phyloP scores from a whole-genome alignment of 2,329 filamentous ascomycete genomes.

The Calonectria hawksworthii region DNA sequence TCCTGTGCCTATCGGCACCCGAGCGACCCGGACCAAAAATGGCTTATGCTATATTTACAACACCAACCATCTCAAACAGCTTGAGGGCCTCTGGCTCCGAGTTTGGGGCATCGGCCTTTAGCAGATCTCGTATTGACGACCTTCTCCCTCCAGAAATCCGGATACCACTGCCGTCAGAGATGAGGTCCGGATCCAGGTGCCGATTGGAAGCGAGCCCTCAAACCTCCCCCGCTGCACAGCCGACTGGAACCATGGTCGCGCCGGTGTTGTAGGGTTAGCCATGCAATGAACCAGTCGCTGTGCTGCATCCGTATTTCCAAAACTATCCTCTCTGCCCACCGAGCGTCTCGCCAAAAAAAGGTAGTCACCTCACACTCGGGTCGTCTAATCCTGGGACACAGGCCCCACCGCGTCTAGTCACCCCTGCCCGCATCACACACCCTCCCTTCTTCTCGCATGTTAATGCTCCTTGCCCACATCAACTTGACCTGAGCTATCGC shows the following conservation, averaged over 20 bases:
- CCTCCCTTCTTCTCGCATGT: conserved; percentile 6
- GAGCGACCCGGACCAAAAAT: not conserved
- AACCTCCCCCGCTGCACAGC: not conserved
- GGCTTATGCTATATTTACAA: conserved; percentile 5
- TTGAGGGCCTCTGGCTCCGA: not conserved
- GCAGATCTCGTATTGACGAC: conserved; percentile 12
- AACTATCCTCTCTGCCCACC: not conserved
- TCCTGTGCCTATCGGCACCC: not conserved
- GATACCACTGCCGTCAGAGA: conserved; percentile 12
- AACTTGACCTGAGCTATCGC: not conserved
- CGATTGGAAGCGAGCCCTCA: not conserved
- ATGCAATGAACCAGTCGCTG: conserved; percentile 11
- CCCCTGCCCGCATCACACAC: not conserved
- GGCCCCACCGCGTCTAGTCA: not conserved
- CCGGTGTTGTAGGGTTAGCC: not conserved
- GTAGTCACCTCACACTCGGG: conserved; percentile 1
- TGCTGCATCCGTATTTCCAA: conserved; percentile 6
- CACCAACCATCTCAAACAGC: not conserved
- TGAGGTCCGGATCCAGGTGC: not conserved
- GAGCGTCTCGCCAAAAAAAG: conserved; percentile 2
- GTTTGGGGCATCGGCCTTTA: not conserved
- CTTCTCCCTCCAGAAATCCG: not conserved
- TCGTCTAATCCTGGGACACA: conserved; percentile 7
- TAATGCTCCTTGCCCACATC: not conserved
- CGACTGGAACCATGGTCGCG: not conserved